A percentile compares a stretch with the other conserved stretches of the same genome.
Conservation (phyloP, 768 basidiomycete genomes). For the Cystobasidium onofrii region DNA sequence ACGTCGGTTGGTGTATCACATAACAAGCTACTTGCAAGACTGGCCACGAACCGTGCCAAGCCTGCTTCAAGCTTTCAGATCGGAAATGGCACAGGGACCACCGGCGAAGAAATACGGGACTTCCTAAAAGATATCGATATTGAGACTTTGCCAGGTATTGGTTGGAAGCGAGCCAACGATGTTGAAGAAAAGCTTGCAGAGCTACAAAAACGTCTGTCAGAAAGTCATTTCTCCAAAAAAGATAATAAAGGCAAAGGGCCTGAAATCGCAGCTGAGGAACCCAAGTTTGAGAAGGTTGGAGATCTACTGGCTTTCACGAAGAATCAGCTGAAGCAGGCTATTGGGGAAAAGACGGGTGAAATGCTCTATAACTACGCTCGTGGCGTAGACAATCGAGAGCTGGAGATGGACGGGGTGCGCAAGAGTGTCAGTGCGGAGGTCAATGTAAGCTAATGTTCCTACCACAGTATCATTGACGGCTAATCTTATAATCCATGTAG, state of each 20-base stretch:
- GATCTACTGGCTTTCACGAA: conserved; percentile 37
- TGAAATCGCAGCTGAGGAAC: neutral
- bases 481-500: too few species aligned
- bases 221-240: conserved; percentile 46
- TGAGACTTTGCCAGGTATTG: conserved; percentile 78
- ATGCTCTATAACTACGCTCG: conserved; percentile 73
- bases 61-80: conserved; percentile 81
- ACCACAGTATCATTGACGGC: too few species aligned
- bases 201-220: neutral
- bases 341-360: conserved; percentile 75
- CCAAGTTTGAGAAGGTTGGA: conserved; percentile 4
- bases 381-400: conserved; percentile 68
- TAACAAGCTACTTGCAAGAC: conserved; percentile 83
- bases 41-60: conserved; percentile 85
- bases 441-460: conserved; percentile 5
- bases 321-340: conserved; percentile 57
- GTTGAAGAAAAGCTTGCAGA: conserved; percentile 47
- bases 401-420: conserved; percentile 75
- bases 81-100: conserved; percentile 44
- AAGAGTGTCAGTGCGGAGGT: conserved; percentile 83
- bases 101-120: conserved; percentile 41
- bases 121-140: conserved; percentile 65
- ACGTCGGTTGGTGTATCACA: conserved; percentile 68
- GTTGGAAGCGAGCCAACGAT: conserved; percentile 64
- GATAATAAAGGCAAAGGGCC: neutral